A percentile compares a stretch with the other conserved stretches of the same genome.
Evolutionary conservation across 179 eudicot species (phyloP).

Genomic region (Actinidia polygama): DNA sequence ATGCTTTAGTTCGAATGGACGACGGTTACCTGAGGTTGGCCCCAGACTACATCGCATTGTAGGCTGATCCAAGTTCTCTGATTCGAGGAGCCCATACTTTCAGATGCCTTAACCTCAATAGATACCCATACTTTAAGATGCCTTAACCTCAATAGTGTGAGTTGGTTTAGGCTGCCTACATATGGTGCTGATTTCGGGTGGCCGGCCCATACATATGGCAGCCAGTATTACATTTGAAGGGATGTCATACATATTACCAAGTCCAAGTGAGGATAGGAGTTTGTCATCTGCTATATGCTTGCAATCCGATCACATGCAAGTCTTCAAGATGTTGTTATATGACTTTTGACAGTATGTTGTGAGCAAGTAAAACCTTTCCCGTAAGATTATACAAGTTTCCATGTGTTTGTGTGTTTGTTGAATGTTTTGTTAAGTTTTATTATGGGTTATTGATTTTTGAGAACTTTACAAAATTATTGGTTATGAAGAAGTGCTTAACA

Average conservation of each 20-base stretch:
- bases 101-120: not conserved
- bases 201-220: constrained; percentile 10
- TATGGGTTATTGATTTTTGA: too few relatives aligned
- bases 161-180: constrained; percentile 13
- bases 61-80: constrained; percentile 3
- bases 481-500: too few relatives aligned
- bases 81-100: not conserved
- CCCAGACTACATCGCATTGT: not conserved
- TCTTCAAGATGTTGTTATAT: not conserved
- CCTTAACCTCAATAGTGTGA: constrained; percentile 4
- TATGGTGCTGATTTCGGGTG: constrained; percentile 17
- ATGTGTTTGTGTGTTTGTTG: too few relatives aligned
- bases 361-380: too few relatives aligned
- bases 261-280: not conserved
- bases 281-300: constrained; percentile 4
- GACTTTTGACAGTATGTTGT: not conserved
- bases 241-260: not conserved
- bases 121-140: not conserved
- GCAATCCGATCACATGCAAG: not conserved
- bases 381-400: too few relatives aligned
- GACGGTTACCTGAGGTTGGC: constrained; percentile 21
- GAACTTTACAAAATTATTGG: too few relatives aligned
- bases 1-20: constrained; percentile 18
- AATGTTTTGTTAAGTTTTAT: too few relatives aligned
- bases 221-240: not conserved